These are phyloP conservation scores for Ustilago hordei DNA, from an alignment of 1,284 basidiomycete species.

Conservation along the genomic window DNA sequence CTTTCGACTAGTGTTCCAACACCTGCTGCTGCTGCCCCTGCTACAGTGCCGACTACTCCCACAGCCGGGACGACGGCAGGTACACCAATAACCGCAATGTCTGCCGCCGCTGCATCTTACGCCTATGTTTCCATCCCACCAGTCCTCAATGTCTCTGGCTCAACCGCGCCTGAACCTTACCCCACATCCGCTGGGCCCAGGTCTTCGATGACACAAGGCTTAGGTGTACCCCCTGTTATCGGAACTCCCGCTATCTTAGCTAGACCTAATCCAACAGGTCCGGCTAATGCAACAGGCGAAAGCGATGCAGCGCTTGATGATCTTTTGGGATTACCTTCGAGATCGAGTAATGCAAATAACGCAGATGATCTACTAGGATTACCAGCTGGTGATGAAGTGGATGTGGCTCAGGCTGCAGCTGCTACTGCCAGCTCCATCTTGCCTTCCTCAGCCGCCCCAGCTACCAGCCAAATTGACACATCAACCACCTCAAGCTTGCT, in stretches of 20 bases:
- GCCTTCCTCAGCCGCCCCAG: background rate
- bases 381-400: background rate
- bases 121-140: constrained; percentile 45
- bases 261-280: constrained; percentile 54
- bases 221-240: constrained; percentile 60
- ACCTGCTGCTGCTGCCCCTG: background rate
- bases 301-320: constrained; percentile 25
- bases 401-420: constrained; percentile 13
- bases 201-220: constrained; percentile 60
- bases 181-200: constrained; percentile 61
- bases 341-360: background rate
- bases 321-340: constrained; percentile 21
- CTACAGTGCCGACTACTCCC: constrained; percentile 8
- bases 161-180: constrained; percentile 54
- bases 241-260: constrained; percentile 65
- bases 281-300: background rate
- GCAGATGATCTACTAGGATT: constrained; percentile 34
- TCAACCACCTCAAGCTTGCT: constrained; percentile 25
- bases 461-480: background rate
- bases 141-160: constrained; percentile 43
- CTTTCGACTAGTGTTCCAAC: background rate
- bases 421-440: constrained; percentile 12
- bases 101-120: constrained; percentile 34
- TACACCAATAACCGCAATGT: constrained; percentile 32
- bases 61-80: constrained; percentile 5